phyloP scores from a whole-genome alignment of 352 stramenopile species.

The Pythium rishiriense region DNA sequence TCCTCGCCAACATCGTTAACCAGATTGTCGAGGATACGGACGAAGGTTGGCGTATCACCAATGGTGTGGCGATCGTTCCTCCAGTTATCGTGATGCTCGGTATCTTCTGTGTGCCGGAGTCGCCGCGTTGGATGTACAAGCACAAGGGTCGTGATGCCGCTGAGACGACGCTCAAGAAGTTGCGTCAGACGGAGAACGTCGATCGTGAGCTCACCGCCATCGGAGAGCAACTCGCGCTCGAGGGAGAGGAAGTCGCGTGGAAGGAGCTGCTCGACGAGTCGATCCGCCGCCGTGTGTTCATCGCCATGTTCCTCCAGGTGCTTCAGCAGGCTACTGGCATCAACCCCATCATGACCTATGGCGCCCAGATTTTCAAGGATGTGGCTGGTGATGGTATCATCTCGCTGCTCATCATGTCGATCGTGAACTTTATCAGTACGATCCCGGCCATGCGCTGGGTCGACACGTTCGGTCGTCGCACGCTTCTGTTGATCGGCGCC shows the following conservation, averaged over 20 bases:
- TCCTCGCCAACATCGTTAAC: slow-evolving; percentile 46
- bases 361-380: slow-evolving; percentile 42
- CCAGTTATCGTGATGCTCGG: slow-evolving; percentile 43
- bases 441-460: slow-evolving; percentile 46
- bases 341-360: slow-evolving; percentile 42
- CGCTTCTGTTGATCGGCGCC: slow-evolving; percentile 39
- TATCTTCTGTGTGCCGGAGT: slow-evolving; percentile 54
- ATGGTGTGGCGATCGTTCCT: slow-evolving; percentile 30
- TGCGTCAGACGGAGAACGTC: slow-evolving; percentile 37
- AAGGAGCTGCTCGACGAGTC: slow-evolving; percentile 32
- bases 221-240: slow-evolving; percentile 38
- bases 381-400: slow-evolving; percentile 34
- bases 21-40: slow-evolving; percentile 22
- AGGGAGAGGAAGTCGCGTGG: slow-evolving; percentile 32
- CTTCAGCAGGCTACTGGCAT: slow-evolving; percentile 49
- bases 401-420: slow-evolving; percentile 37
- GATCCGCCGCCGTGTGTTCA: slow-evolving; percentile 31
- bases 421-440: slow-evolving; percentile 42
- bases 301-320: slow-evolving; percentile 38
- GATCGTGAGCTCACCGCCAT: slow-evolving; percentile 44
- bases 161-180: slow-evolving; percentile 25
- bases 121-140: slow-evolving; percentile 49
- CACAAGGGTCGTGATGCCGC: slow-evolving; percentile 38
- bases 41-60: slow-evolving; percentile 42
- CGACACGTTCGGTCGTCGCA: slow-evolving; percentile 38